Evolutionary conservation across 495 filamentous ascomycete genomes (phyloP).

Genomic region (Penicillium lagena): DNA sequence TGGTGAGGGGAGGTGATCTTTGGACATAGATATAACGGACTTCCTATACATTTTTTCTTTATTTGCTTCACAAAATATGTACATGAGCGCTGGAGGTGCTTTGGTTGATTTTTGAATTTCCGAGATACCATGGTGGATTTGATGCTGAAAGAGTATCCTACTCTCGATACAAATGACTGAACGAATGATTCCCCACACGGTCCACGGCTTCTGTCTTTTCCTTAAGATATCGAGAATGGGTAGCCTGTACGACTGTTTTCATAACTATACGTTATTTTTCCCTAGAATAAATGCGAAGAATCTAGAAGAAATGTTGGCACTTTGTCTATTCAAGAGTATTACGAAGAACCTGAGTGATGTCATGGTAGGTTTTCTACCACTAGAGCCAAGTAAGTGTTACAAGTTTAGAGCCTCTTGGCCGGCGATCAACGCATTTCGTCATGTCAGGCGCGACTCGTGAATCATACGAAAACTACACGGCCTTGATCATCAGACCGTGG

Average conservation of each 20-base stretch:
- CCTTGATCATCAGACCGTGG: too few relatives aligned
- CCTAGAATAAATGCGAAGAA: too few relatives aligned
- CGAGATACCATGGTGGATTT: not conserved
- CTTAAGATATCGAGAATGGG: too few relatives aligned
- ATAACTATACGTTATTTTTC: too few relatives aligned
- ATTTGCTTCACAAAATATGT: not conserved
- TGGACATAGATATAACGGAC: too few relatives aligned
- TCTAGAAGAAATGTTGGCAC: too few relatives aligned
- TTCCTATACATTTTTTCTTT: not conserved
- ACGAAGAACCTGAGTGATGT: not conserved
- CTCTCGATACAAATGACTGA: not conserved
- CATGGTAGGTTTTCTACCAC: not conserved
- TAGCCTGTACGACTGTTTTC: too few relatives aligned
- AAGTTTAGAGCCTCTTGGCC: not conserved
- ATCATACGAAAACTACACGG: too few relatives aligned
- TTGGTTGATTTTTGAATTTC: not conserved
- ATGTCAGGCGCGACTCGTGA: too few relatives aligned
- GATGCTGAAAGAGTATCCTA: not conserved
- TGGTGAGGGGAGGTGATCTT: constrained; percentile 2
- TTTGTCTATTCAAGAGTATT: not conserved
- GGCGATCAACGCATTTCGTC: constrained; percentile 3
- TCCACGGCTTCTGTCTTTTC: too few relatives aligned
- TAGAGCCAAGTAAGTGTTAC: not conserved
- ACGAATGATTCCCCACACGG: not conserved
- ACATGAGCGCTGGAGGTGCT: not conserved